Base-by-base conservation (phyloP, 2,329 filamentous ascomycete genomes). In the Fusarium chuoi region DNA sequence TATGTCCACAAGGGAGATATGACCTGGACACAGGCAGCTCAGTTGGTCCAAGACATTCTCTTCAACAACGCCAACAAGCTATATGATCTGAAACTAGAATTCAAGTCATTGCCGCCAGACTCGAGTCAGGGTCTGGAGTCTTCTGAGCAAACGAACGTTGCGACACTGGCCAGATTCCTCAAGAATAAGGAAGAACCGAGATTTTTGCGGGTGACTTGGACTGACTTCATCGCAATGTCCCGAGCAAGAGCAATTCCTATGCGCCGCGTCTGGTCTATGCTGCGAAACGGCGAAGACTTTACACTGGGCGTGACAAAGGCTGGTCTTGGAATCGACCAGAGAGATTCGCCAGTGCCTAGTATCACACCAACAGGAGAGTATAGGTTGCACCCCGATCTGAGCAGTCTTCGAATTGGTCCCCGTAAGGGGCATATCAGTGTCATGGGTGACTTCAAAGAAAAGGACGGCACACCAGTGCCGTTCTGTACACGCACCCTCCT, bases 51-150 rank as follows among this genome's bases (percentile, higher is more conserved):
- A 55, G 89, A 92, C 63, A 87, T 96, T 2, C 83, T 96, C 14
- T 96, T 95, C 83, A 86, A 89, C 71, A 97, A 95, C 74, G 89
- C 94, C 0, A 96, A 95, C 77, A 83, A 85, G n/a, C 83, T 96
- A 1, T 97, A 96, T 78, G 84, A 87, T 18, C 86, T 97, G 3
- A 82, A 85, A 2, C 82, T 90, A 24, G 78, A 82, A 39, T 81
- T 88, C 20, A 82, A 58, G 71, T 82, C 66, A 24, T 30, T 78
- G 18, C 36, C 67, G 9, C 17, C 44, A n/a, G 62, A 68, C 55
- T 51, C 58, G 17, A 56, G 45, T 15, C 46, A 24, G 20, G 62
- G 69, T 6, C 30, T 59, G 5, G 54, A 45, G 42, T 48, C 52
- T 24, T 68, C 72, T 14, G 63, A 62, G 24, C 39, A 65, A 10